These are phyloP conservation scores for Fusarium sp. DNA, from an alignment of 2,329 filamentous ascomycete species.

Conservation along the genomic window DNA sequence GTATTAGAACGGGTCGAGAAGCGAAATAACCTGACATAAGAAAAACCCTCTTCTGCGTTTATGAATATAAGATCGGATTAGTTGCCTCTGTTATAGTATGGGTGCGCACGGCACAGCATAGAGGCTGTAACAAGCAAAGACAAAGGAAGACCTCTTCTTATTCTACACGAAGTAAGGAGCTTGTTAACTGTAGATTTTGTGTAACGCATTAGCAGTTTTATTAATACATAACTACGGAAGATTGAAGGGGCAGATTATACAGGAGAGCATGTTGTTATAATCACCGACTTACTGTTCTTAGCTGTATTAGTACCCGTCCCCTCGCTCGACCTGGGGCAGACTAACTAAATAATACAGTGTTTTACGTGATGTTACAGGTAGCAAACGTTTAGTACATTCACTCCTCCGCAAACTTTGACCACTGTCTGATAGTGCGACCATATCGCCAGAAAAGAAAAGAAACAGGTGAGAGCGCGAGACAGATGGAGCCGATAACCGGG, in stretches of 20 bases:
- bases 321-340: fast-evolving
- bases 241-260: fast-evolving
- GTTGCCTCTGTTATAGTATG: too few species aligned
- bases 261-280: neutral
- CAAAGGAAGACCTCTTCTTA: neutral
- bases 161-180: fast-evolving
- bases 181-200: too few species aligned
- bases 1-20: too few species aligned
- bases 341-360: fast-evolving
- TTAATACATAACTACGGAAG: fast-evolving
- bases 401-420: neutral
- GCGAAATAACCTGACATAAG: too few species aligned
- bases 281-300: too few species aligned
- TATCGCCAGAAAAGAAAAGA: neutral
- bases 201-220: neutral
- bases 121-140: too few species aligned
- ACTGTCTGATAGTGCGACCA: neutral
- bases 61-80: too few species aligned
- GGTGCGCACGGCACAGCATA: too few species aligned
- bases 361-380: fast-evolving
- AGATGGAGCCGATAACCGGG: neutral
- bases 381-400: fast-evolving
- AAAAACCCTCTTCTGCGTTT: too few species aligned
- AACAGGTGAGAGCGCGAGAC: neutral
- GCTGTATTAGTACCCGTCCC: neutral